Percentiles rank a stretch among this genome's conserved stretches.
Conservation (phyloP, 78 protist species). For the Emiliania huxleyi region DNA sequence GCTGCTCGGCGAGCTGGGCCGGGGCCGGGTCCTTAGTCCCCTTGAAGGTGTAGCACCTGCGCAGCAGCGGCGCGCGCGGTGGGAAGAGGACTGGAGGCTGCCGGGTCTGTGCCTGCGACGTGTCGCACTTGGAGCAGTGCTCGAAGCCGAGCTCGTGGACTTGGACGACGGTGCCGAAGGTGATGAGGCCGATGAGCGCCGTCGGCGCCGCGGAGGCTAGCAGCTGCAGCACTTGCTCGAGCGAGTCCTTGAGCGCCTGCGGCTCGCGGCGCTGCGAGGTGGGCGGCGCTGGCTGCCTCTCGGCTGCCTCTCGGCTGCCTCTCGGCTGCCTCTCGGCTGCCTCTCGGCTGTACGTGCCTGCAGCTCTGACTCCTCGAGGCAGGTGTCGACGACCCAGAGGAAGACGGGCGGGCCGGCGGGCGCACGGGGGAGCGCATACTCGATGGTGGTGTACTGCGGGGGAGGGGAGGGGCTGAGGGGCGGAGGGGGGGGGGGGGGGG, state of each 20-base stretch:
- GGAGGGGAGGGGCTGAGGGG: too few relatives aligned
- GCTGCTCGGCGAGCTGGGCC: conserved; percentile 36
- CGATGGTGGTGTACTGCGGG: conserved; percentile 77
- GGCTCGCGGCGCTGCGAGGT: too few relatives aligned
- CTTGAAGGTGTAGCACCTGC: conserved; percentile 88
- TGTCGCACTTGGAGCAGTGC: conserved; percentile 32
- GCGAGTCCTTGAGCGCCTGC: conserved; percentile 77
- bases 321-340: too few relatives aligned
- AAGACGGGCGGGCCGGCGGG: conserved; percentile 74
- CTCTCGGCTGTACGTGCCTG: too few relatives aligned
- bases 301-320: too few relatives aligned
- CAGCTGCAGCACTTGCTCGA: conserved; percentile 76
- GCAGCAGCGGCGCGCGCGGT: not conserved
- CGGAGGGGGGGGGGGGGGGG: too few relatives aligned
- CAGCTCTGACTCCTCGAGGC: conserved; percentile 82
- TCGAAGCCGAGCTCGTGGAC: conserved; percentile 84
- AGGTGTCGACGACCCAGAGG: conserved; percentile 87
- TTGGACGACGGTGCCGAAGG: conserved; percentile 88
- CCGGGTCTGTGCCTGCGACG: not conserved
- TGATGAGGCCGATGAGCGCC: conserved; percentile 88
- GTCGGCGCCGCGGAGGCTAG: conserved; percentile 76
- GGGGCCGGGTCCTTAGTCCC: conserved; percentile 70
- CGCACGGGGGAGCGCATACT: conserved; percentile 69
- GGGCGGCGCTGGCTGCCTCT: too few relatives aligned
- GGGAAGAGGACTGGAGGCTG: not conserved